These are phyloP conservation scores for Ustilago bromivora DNA, from an alignment of 1,284 basidiomycete genomes.

Conservation along the genomic window DNA sequence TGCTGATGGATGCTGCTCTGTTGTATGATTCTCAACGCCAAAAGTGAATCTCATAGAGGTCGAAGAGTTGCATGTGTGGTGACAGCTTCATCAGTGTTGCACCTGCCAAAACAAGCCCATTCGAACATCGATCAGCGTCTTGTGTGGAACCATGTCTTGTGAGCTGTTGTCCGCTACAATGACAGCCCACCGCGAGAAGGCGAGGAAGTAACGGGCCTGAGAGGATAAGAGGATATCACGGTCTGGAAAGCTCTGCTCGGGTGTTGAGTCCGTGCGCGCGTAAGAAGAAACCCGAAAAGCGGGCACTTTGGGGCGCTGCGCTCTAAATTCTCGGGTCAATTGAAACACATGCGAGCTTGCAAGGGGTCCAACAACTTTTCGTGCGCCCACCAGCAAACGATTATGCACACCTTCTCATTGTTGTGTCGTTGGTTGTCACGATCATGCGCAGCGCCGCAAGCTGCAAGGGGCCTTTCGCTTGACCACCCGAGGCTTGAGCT, in stretches of 20 bases:
- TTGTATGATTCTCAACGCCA: slow-evolving; percentile 37
- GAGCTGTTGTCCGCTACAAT: no score
- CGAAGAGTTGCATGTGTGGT: neutral
- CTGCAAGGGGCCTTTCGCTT: slow-evolving; percentile 1
- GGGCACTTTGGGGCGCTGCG: slow-evolving; percentile 8
- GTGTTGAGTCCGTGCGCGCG: slow-evolving; percentile 6
- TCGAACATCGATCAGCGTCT: no score
- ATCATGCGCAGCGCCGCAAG: neutral
- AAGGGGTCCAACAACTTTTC: neutral
- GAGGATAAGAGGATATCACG: no score
- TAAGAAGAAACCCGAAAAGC: neutral
- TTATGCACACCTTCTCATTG: neutral
- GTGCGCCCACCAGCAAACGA: neutral
- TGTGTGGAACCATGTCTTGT: no score
- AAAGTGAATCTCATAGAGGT: neutral
- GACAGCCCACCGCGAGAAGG: no score
- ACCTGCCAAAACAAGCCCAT: no score
- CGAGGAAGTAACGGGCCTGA: no score
- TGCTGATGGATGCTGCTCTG: slow-evolving; percentile 49
- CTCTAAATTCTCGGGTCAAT: slow-evolving; percentile 4
- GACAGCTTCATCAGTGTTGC: neutral
- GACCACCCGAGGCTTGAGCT: no score
- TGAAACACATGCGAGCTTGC: neutral
- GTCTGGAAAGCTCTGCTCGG: neutral
- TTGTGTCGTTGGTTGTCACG: neutral